Base-by-base conservation (phyloP, 208 protist species). In the Acanthamoeba sp. region DNA sequence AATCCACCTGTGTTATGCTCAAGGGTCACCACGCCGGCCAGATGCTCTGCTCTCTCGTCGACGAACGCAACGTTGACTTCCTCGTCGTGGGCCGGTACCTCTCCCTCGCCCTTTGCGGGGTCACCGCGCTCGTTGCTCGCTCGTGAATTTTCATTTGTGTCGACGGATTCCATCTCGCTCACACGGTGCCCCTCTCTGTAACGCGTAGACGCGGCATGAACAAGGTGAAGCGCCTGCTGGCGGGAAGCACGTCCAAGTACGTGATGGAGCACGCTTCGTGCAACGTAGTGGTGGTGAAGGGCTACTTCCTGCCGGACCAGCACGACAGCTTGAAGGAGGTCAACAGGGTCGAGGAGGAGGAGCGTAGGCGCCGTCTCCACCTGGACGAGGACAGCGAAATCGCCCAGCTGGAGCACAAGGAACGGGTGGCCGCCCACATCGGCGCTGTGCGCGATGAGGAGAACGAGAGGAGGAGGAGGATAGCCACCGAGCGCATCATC, bases 211-310 rank as follows among this genome's bases (percentile, higher is more conserved):
- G 78, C 12, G 78, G 78, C 2, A 62, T 87, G 78, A 82, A 80
- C 90, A 78, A 84, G 48, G 62, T 93, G 20, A 85, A 78, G 62
- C 62, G 90, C 12, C 34, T 82, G 22, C 24, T 93, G 62, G 90
- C 90, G 0, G 90, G 90, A 6, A 69, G 48, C 50, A 93, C 62
- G 22, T 93, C 90, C 66, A 76, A 66, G 45, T 93, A 93, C 29
- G 40, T 52, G 32, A 93, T 93, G 90, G 90, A 93, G 71, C 59
- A 93, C 14, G 90, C 90, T 7, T 38, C 40, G 45, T 93, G 90
- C 90, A 93, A 93, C 71, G 90, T 93, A 38, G 45, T 84, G n/a
- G 71, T 93, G 62, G 90, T 93, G 18, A 93, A 93, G 52, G 90
- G 90, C 50, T 91, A 76, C 85, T 91, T 57, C 62, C 71, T 93